Conservation (phyloP, 768 basidiomycete genomes). For the Nevesoporus exiguus region DNA sequence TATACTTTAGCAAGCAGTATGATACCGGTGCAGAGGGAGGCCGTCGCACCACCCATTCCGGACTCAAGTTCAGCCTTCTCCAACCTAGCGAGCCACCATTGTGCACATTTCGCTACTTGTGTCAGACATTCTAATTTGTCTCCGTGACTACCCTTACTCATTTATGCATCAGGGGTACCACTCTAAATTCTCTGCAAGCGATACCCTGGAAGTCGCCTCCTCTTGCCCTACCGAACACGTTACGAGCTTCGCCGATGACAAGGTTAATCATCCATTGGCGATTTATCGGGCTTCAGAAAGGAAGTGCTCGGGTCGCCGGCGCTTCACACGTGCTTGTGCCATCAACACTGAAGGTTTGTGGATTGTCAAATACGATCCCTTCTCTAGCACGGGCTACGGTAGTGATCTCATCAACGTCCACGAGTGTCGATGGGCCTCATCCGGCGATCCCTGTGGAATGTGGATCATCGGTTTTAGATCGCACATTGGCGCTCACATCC, state of each 20-base stretch:
- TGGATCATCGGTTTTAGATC: conserved; percentile 9
- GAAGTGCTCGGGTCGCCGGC: neutral
- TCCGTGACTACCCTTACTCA: too few species aligned
- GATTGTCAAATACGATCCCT: conserved; percentile 6
- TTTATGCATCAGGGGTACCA: too few species aligned
- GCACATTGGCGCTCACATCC: conserved; percentile 1
- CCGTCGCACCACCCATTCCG: too few species aligned
- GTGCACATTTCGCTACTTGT: too few species aligned
- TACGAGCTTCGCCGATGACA: neutral
- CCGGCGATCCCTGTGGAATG: conserved; percentile 5
- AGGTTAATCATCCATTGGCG: neutral
- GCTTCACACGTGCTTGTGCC: neutral
- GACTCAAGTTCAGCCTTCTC: too few species aligned
- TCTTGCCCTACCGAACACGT: neutral
- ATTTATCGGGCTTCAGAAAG: neutral
- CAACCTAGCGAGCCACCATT: too few species aligned
- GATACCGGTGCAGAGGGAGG: neutral
- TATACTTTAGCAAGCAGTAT: too few species aligned
- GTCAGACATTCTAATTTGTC: too few species aligned
- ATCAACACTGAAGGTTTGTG: neutral
- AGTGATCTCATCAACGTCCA: conserved; percentile 4
- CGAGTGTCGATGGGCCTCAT: conserved; percentile 4
- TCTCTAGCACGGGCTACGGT: neutral
- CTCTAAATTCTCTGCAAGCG: too few species aligned
- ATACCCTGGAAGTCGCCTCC: neutral